Evolutionary conservation across 106 monocot species (phyloP), one percentile per base, ranked within the genome.

Genomic region (Agapanthus africanus): DNA sequence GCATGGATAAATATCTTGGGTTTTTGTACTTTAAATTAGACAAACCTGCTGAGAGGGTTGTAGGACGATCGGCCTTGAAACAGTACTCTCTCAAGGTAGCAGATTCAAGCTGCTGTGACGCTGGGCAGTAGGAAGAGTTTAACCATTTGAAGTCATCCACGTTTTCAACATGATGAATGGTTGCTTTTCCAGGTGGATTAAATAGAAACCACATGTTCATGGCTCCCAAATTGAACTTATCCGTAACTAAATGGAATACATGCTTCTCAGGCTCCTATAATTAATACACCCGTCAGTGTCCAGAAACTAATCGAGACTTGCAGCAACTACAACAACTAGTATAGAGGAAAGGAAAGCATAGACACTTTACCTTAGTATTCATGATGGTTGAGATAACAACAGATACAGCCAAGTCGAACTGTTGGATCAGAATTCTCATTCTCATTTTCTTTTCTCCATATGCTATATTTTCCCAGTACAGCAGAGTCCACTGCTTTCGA

Each of bases 161-260:
- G 59, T 88, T 88, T 54, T 88, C 84, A 2, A 88, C 84, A n/a
- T n/a, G n/a, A 77, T 88, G 81, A 39, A 88, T 88, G 54, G 88
- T 88, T 37, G 88, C 84, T 44, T 81, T 74, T 16, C 84, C 84
- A 70, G 88, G 88, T 59, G 84, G 84, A 63, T 88, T 88, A 63
- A 88, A 59, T 32, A 88, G 23, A 73, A 88, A 88, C 88, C 88
- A 88, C 88, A 88, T 88, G 66, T 79, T 88, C 88, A 88, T 88
- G 30, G 88, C 88, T 80, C 88, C 88, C 71, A 88, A 84, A 76
- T 88, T 88, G 70, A 88, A 54, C 65, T 88, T 88, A 74, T 88
- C 88, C 46, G 88, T 88, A 67, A 88, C 88, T 88, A n/a, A n/a
- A n/a, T n/a, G n/a, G n/a, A n/a, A n/a, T n/a, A n/a, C n/a, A n/a